Evolutionary conservation across 257 asterid species (phyloP), one percentile per base, ranked within the genome.

Genomic region (Fraxinus pennsylvanica): DNA sequence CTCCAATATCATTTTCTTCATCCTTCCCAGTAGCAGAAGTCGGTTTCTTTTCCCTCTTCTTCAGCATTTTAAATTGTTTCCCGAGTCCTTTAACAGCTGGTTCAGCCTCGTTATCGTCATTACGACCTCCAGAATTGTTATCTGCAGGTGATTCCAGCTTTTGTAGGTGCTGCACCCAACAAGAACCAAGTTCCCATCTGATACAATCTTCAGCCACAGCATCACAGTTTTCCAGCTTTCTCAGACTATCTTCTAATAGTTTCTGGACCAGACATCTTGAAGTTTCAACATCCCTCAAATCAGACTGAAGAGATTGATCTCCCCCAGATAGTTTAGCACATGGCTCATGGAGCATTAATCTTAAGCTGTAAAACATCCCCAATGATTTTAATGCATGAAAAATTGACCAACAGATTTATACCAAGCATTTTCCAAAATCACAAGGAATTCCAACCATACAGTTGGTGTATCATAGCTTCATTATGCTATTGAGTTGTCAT

Each of bases 151-250:
- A 73, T 82, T 93, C 97, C 88, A 88, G 92, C 92, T 93, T 96
- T 80, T 93, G 97, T 75, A 93, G 90, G 92, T 93, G 98, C 90
- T 93, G 98, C 85, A 93, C 89, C 99, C 97, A 96, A 82, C 98
- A 93, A 68, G 97, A 92, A 82, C 98, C 99, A 71, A 96, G 97
- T 87, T 96, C 99, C 98, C 98, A 96, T 88, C 99, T 89, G 87
- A 93, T 83, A 80, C 87, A 85, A 79, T 86, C 80, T 76, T 87
- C 89, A 27, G 81, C 81, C 74, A 19, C 67, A 65, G 82, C 82
- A 76, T 85, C 84, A 71, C 80, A 80, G 63, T 79, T 84, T 38
- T 85, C 82, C 38, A 92, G 87, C 82, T 85, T 88, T 52, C 36
- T 81, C 80, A 96, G 78, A 83, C 96, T 88, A 79, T 91, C 95